Base-by-base conservation (phyloP, 2,329 filamentous ascomycete species). In the Curvularia hawaiiensis region DNA sequence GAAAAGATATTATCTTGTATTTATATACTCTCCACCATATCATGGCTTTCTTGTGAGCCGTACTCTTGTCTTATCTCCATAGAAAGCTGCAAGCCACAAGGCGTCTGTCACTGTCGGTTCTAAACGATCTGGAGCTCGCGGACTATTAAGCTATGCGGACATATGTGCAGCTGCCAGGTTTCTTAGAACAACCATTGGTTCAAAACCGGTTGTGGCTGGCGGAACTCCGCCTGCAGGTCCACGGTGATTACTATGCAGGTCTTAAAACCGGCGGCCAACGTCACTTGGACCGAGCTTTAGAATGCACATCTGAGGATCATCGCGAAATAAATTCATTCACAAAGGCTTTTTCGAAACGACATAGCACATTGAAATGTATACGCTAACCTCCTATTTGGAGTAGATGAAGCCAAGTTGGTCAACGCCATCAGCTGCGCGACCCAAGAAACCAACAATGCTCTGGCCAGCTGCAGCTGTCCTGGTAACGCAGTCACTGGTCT, bases 391-490 rank as follows among this genome's bases (percentile, higher is more conserved):
- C 18, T 47, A 47, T 26, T 64, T 68, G n/a, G 56, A 60, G 56
- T 63, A 73, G 6, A 73, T 56, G 41, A 79, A 69, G 0, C 73
- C 84, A 38, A 87, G 65, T 68, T 82, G 80, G 68, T 87, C 84
- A 44, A 87, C 65, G 72, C 86, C 83, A 56, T 84, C 82, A 0
- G 83, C 84, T 58, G 67, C 74, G 65, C 82, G 79, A 16, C 84
- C 83, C 52, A 80, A 65, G 62, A 80, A 84, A 3, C 83, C 83
- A n/a, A 83, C 79, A 66, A 85, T 80, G 50, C 79, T 79, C 77
- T 79, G 84, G 3, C 82, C 83, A 1, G 59, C 56, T 20, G 80
- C 80, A 2, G 82, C 82, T n/a, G 66, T 72, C 50, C 77, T 81
- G 2, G 77, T 78, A 5, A 72, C 66, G 65, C 84, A 87, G 57